Conservation (phyloP, 1,284 basidiomycete species). For the Heterobasidion parviporum region DNA sequence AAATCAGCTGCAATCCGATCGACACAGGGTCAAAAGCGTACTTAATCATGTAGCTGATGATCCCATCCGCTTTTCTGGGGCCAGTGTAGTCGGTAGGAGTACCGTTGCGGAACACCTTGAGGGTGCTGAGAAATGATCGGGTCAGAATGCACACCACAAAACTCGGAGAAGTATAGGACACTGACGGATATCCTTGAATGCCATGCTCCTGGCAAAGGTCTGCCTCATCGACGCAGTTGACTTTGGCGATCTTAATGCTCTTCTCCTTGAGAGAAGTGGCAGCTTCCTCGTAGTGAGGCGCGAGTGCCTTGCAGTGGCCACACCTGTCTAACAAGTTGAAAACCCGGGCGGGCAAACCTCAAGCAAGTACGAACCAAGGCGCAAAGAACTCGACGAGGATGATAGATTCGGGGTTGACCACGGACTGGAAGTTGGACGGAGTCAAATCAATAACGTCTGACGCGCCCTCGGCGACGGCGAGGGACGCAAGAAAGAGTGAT, state of each 20-base stretch:
- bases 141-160: not conserved
- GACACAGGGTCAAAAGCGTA: slow-evolving; percentile 30
- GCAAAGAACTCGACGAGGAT: slow-evolving; percentile 96
- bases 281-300: slow-evolving; percentile 94
- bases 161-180: slow-evolving; percentile 7
- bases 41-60: slow-evolving; percentile 98
- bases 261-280: slow-evolving; percentile 88
- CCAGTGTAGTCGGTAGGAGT: slow-evolving; percentile 75
- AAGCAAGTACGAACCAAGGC: slow-evolving; percentile 54
- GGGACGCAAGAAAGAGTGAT: slow-evolving; percentile 42
- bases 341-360: slow-evolving; percentile 1
- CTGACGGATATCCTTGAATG: slow-evolving; percentile 89
- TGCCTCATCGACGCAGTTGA: slow-evolving; percentile 87
- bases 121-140: slow-evolving; percentile 38
- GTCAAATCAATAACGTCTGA: slow-evolving; percentile 85
- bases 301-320: slow-evolving; percentile 88
- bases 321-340: slow-evolving; percentile 41
- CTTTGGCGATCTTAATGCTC: slow-evolving; percentile 90
- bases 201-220: slow-evolving; percentile 82
- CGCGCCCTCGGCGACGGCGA: slow-evolving; percentile 45
- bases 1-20: not conserved
- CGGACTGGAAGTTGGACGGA: slow-evolving; percentile 60
- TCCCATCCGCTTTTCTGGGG: slow-evolving; percentile 92
- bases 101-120: slow-evolving; percentile 92
- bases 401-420: slow-evolving; percentile 65